Percentiles rank a stretch among this genome's conserved stretches.
Evolutionary conservation across 768 basidiomycete species (phyloP).

Genomic region (Cystofilobasidium capitatum): DNA sequence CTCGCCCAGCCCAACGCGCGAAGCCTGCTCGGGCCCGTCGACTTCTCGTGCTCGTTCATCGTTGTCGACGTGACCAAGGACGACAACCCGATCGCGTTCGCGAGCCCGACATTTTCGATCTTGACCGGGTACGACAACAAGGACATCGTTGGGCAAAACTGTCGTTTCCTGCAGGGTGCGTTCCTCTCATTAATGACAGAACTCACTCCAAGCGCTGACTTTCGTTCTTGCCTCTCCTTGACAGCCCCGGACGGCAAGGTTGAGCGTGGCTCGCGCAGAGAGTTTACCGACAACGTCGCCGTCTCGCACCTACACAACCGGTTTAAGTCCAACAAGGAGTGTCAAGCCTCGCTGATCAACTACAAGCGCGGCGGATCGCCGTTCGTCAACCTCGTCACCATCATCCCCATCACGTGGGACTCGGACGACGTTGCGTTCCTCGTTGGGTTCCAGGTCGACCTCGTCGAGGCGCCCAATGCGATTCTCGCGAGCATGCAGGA

Average conservation of each 20-base stretch:
- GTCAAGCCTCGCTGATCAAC: conserved; percentile 77
- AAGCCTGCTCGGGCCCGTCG: conserved; percentile 77
- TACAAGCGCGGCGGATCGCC: conserved; percentile 72
- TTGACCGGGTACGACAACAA: conserved; percentile 43
- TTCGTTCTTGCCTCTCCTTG: conserved; percentile 51
- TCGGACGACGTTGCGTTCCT: conserved; percentile 68
- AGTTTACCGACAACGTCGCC: conserved; percentile 55
- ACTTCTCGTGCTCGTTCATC: conserved; percentile 82
- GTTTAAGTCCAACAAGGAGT: conserved; percentile 67
- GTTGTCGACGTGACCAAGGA: conserved; percentile 72
- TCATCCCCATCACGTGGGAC: conserved; percentile 79
- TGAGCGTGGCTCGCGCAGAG: conserved; percentile 43
- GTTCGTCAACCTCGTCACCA: conserved; percentile 82
- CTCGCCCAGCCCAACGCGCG: conserved; percentile 61
- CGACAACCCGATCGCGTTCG: conserved; percentile 83
- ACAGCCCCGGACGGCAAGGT: conserved; percentile 62
- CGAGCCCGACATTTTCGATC: conserved; percentile 65
- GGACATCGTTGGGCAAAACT: conserved; percentile 81
- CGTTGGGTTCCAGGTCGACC: conserved; percentile 92
- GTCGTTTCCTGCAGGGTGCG: conserved; percentile 43
- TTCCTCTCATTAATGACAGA: neutral
- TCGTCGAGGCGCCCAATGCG: conserved; percentile 72
- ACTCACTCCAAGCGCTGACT: neutral
- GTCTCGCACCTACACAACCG: conserved; percentile 58
- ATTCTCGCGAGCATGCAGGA: conserved; percentile 69